Base-by-base conservation (phyloP, 1,284 basidiomycete genomes). In the Moesziomyces sp. region DNA sequence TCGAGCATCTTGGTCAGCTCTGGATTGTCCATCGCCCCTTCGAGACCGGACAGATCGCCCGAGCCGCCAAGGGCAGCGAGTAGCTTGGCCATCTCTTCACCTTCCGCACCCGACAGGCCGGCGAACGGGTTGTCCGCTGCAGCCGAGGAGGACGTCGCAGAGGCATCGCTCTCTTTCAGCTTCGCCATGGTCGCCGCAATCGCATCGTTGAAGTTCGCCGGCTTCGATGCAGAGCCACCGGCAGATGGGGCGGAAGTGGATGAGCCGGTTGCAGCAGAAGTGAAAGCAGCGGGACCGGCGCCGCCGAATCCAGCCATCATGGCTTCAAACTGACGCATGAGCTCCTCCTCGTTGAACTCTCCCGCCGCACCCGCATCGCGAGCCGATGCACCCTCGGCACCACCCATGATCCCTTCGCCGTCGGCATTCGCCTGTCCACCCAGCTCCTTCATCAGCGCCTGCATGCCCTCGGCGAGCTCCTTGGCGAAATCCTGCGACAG, bases 401-500 rank as follows among this genome's bases (percentile, higher is more conserved):
- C 51, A 16, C 58, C 45, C 23, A 75, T 58, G 23, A 61, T 26
- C 42, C 67, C 58, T 55, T 71, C 50, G 4, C 54, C 61, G 42
- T 62, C 26, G 13, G 42, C 56, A 34, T 63, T 50, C 28, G 62
- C 53, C 24, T 62, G 52, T 30, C 65, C 46, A 5, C 77, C 85
- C 10, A 96, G 87, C 78, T 90, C 91, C 21, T 88, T 87, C 87
- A 97, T 89, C 47, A 97, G 87, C n/a, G 86, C 86, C 82, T 93
- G 92, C 93, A 97, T 96, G 34, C 89, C 91, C 79, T 88, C 87
- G 7, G 90, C 89, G 46, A 97, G 87, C 80, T 92, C 90, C 44
- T 88, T 87, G 45, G 91, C 89, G 79, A 94, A 93, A 53, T 90
- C 82, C 44, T 81, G 61, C 14, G 73, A 74, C 9, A 82, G 65